Percentiles rank a stretch among this genome's conserved stretches.
Evolutionary conservation across 2,329 filamentous ascomycete genomes (phyloP).

Genomic region (Emergomyces pasteurianus): DNA sequence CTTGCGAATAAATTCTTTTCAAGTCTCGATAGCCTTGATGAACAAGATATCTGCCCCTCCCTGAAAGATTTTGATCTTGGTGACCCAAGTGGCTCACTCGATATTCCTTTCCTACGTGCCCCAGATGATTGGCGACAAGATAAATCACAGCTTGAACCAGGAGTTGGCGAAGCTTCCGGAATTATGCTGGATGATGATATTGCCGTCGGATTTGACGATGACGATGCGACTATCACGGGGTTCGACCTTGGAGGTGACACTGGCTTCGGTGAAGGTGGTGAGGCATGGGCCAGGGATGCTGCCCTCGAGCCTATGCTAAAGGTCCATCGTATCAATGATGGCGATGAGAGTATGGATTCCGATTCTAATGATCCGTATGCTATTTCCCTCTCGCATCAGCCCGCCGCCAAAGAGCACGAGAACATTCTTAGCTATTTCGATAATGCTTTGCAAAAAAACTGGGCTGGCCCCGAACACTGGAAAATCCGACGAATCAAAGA

Average conservation of each 20-base stretch:
- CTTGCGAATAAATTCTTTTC: conserved; percentile 78
- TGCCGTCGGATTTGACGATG: conserved; percentile 68
- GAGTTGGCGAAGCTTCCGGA: conserved; percentile 56
- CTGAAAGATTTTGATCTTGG: conserved; percentile 89
- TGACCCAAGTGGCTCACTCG: conserved; percentile 68
- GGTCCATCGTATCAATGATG: conserved; percentile 49
- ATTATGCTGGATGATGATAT: conserved; percentile 82
- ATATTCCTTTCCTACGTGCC: conserved; percentile 85
- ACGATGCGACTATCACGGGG: conserved; percentile 54
- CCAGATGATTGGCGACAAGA: conserved; percentile 73
- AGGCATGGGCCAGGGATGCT: conserved; percentile 87
- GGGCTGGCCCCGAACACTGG: conserved; percentile 98
- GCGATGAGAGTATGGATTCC: conserved; percentile 37
- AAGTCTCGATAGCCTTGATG: conserved; percentile 61
- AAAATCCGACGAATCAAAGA: conserved; percentile 87
- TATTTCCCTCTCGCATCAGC: conserved; percentile 63
- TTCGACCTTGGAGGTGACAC: conserved; percentile 60
- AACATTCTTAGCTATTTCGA: conserved; percentile 98
- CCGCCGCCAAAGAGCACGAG: conserved; percentile 62
- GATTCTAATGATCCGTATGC: conserved; percentile 58
- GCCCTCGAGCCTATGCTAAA: conserved; percentile 77
- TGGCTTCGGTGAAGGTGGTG: conserved; percentile 89
- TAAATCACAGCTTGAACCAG: conserved; percentile 42
- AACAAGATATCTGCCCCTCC: conserved; percentile 87
- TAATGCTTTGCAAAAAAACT: conserved; percentile 90